Conservation (phyloP, 257 asterid species). For the Ophiorrhiza pumila region DNA sequence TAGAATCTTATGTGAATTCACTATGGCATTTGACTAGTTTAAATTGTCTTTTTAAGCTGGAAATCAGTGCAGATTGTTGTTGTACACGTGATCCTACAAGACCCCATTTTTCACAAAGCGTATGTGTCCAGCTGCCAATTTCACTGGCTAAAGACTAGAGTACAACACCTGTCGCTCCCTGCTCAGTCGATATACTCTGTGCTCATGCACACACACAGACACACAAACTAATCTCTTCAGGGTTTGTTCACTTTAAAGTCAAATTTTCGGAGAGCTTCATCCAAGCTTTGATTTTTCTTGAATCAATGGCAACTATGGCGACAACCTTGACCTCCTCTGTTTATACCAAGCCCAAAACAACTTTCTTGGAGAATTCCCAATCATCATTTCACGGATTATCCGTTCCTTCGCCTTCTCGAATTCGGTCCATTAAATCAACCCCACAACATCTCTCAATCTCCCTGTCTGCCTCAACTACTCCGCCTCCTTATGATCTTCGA, state of each 20-base stretch:
- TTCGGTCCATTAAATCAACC: slow-evolving; percentile 32
- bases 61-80: too few relatives aligned
- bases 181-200: neutral
- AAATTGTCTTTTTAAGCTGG: too few relatives aligned
- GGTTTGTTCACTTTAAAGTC: neutral
- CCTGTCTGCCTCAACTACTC: slow-evolving; percentile 38
- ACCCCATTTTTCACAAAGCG: too few relatives aligned
- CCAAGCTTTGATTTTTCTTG: neutral
- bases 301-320: slow-evolving; percentile 54
- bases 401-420: slow-evolving; percentile 27
- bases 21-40: too few relatives aligned
- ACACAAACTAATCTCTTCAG: too few relatives aligned
- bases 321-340: slow-evolving; percentile 42
- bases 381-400: slow-evolving; percentile 50
- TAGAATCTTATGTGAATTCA: too few relatives aligned
- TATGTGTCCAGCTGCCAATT: too few relatives aligned
- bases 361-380: slow-evolving; percentile 36
- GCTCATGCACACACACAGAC: neutral
- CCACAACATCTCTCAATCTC: slow-evolving; percentile 26
- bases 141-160: too few relatives aligned
- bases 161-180: too few relatives aligned
- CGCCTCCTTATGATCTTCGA: slow-evolving; percentile 45
- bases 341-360: slow-evolving; percentile 25
- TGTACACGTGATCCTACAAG: too few relatives aligned
- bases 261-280: neutral